Evolutionary conservation across 2,329 filamentous ascomycete genomes (phyloP).

Genomic region (Hirsutella minnesotensis): DNA sequence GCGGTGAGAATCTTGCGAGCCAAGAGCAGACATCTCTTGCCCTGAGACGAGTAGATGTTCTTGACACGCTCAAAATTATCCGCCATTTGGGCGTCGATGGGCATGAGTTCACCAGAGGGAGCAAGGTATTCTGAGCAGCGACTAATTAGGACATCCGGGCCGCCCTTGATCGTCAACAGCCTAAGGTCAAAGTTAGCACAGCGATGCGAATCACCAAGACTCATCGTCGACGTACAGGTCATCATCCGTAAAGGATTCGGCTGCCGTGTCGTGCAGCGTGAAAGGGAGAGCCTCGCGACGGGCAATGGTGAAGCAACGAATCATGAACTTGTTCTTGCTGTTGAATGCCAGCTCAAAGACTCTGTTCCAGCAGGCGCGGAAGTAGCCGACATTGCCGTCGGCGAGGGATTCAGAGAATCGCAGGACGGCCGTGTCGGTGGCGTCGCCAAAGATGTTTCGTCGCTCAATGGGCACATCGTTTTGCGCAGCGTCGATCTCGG

Average conservation of each 20-base stretch:
- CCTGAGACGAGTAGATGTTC: conserved; percentile 55
- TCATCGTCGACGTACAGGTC: conserved; percentile 26
- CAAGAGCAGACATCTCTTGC: conserved; percentile 55
- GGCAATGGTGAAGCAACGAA: conserved; percentile 43
- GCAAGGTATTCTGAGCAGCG: conserved; percentile 48
- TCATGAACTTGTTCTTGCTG: conserved; percentile 77
- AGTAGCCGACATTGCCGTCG: conserved; percentile 40
- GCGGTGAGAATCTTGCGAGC: conserved; percentile 46
- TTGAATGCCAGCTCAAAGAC: conserved; percentile 64
- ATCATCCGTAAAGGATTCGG: conserved; percentile 18
- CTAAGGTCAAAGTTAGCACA: conserved; percentile 12
- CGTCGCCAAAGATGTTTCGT: conserved; percentile 59
- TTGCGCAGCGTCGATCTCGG: conserved; percentile 59
- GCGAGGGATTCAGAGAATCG: conserved; percentile 54
- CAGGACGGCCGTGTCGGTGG: conserved; percentile 64
- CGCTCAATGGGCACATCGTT: conserved; percentile 44
- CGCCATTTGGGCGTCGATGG: conserved; percentile 33
- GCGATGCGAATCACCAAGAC: background rate
- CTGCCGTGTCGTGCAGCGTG: conserved; percentile 25
- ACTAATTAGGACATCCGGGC: conserved; percentile 59
- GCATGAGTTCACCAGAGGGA: conserved; percentile 38
- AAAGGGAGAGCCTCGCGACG: conserved; percentile 18
- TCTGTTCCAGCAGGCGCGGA: conserved; percentile 51
- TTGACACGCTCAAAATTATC: conserved; percentile 46
- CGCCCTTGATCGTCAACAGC: conserved; percentile 66